Evolutionary conservation across 805 yeast species (phyloP).

Genomic region (Saccharomycopsis sp.): DNA sequence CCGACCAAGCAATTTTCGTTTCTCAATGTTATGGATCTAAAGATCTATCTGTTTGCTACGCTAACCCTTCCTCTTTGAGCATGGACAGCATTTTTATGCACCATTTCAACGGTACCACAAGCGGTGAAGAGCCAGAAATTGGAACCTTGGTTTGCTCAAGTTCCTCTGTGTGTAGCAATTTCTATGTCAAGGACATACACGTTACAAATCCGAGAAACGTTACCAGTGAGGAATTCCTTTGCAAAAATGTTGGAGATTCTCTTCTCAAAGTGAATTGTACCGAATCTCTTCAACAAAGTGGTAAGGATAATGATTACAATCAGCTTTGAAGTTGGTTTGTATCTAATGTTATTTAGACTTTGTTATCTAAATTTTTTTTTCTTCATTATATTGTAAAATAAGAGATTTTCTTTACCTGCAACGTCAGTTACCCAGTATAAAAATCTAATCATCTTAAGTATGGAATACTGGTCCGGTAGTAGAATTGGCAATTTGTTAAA

Average conservation of each 20-base stretch:
- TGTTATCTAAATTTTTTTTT: too few species aligned
- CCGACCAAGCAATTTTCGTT: constrained; percentile 9
- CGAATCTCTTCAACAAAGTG: constrained; percentile 6
- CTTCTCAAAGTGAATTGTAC: not conserved
- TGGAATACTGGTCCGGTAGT: too few species aligned
- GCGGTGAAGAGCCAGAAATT: constrained; percentile 5
- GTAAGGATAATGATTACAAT: constrained; percentile 13
- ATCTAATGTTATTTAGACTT: too few species aligned
- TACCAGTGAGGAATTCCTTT: not conserved
- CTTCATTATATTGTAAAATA: too few species aligned
- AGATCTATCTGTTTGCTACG: constrained; percentile 3
- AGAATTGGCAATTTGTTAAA: too few species aligned
- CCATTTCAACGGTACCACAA: constrained; percentile 3
- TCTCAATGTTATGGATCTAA: constrained; percentile 12
- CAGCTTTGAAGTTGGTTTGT: too few species aligned
- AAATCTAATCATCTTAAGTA: too few species aligned
- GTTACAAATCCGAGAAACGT: constrained; percentile 4
- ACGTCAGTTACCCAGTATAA: too few species aligned
- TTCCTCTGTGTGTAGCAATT: constrained; percentile 4
- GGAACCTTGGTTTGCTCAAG: constrained; percentile 12
- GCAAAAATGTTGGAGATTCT: constrained; percentile 12
- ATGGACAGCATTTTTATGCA: constrained; percentile 2
- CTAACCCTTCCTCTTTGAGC: constrained; percentile 5
- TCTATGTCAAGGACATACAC: constrained; percentile 5
- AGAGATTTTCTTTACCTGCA: too few species aligned